Evolutionary conservation across 495 filamentous ascomycete species (phyloP).

Genomic region (Neurospora sp.): DNA sequence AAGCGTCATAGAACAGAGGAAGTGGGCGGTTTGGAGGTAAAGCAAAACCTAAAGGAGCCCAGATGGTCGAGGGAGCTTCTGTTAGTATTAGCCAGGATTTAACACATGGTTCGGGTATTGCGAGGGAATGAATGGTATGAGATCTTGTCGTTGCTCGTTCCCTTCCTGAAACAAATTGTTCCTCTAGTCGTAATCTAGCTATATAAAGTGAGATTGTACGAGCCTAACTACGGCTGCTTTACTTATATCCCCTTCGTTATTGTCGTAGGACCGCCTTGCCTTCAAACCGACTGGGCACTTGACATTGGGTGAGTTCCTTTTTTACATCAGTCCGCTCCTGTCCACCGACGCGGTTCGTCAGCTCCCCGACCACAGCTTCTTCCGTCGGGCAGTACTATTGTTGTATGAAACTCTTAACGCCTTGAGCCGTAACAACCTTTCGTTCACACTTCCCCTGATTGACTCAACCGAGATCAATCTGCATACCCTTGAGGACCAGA

Average conservation of each 20-base stretch:
- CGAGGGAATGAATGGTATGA: neutral
- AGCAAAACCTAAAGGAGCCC: neutral
- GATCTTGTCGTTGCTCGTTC: neutral
- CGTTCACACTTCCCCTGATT: too few relatives aligned
- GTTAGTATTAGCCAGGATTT: neutral
- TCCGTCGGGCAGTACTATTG: too few relatives aligned
- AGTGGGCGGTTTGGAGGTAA: neutral
- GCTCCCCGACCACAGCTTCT: too few relatives aligned
- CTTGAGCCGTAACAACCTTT: too few relatives aligned
- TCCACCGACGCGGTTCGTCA: too few relatives aligned
- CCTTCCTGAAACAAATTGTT: neutral
- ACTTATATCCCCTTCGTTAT: neutral
- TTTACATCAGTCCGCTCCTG: too few relatives aligned
- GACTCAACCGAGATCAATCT: too few relatives aligned
- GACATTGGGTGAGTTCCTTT: too few relatives aligned
- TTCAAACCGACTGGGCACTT: neutral
- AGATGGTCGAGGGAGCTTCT: neutral
- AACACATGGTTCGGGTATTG: neutral
- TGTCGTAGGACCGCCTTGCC: neutral
- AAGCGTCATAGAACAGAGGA: too few relatives aligned
- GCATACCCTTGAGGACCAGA: too few relatives aligned
- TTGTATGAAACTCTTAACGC: too few relatives aligned
- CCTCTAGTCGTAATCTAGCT: neutral
- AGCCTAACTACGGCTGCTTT: neutral
- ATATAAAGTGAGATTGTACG: too few relatives aligned